Evolutionary conservation across 108 stramenopile genomes (phyloP).

Genomic region (Nitzschia sp.): DNA sequence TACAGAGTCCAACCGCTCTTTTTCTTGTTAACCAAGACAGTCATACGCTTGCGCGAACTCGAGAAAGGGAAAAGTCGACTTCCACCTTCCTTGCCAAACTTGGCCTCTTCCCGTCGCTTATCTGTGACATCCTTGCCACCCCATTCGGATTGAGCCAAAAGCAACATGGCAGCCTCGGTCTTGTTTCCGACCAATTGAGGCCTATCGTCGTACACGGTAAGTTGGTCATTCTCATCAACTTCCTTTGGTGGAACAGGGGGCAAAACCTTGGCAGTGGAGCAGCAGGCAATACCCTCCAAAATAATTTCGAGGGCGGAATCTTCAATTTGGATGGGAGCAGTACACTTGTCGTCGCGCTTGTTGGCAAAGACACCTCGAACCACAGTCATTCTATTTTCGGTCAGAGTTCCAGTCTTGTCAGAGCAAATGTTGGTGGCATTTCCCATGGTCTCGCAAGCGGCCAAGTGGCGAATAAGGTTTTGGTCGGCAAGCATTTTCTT

Average conservation of each 20-base stretch:
- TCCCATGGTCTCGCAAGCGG: slow-evolving; percentile 97
- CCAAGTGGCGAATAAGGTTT: slow-evolving; percentile 90
- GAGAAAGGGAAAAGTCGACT: slow-evolving; percentile 71
- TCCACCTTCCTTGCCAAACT: slow-evolving; percentile 63
- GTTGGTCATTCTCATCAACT: slow-evolving; percentile 25
- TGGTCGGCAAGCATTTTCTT: slow-evolving; percentile 90
- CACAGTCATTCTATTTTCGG: slow-evolving; percentile 87
- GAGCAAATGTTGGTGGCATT: slow-evolving; percentile 96
- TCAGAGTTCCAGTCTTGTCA: slow-evolving; percentile 90
- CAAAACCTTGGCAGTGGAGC: slow-evolving; percentile 59
- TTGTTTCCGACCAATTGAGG: slow-evolving; percentile 68
- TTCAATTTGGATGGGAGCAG: slow-evolving; percentile 31
- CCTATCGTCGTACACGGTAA: slow-evolving; percentile 36
- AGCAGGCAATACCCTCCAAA: slow-evolving; percentile 59
- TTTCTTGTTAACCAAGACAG: slow-evolving; percentile 55
- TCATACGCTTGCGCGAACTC: slow-evolving; percentile 64
- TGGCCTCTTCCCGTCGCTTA: slow-evolving; percentile 41
- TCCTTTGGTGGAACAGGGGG: slow-evolving; percentile 26
- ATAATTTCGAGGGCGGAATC: slow-evolving; percentile 44
- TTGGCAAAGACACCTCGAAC: slow-evolving; percentile 66
- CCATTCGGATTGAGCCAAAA: slow-evolving; percentile 51
- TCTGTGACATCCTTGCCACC: slow-evolving; percentile 52
- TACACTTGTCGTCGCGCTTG: slow-evolving; percentile 41
- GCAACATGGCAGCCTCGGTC: slow-evolving; percentile 67
- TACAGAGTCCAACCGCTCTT: slow-evolving; percentile 48